These are phyloP conservation scores for Albophoma yamanashiensis DNA, from an alignment of 2,329 filamentous ascomycete species.

Conservation along the genomic window DNA sequence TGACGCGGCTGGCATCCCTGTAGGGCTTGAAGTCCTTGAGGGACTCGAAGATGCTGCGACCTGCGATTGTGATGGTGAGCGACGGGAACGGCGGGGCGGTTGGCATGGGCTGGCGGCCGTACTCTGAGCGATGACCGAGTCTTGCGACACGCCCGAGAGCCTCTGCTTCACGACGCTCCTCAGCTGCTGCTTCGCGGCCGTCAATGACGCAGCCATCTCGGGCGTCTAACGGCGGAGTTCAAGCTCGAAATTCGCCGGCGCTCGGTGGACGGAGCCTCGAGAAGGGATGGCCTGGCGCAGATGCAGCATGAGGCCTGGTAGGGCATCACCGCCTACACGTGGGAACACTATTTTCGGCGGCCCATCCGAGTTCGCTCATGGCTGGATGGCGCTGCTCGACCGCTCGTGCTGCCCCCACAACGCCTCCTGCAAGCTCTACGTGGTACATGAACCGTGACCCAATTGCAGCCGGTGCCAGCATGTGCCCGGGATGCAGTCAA, in stretches of 20 bases:
- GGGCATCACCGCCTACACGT: neutral
- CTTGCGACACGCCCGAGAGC: constrained; percentile 49
- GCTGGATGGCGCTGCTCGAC: neutral
- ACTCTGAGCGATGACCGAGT: constrained; percentile 62
- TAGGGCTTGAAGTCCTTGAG: constrained; percentile 65
- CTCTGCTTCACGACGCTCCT: constrained; percentile 58
- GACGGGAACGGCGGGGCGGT: neutral
- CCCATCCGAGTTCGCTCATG: neutral
- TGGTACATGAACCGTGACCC: neutral
- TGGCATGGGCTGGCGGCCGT: constrained; percentile 18
- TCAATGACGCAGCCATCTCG: constrained; percentile 42
- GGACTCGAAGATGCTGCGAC: constrained; percentile 50
- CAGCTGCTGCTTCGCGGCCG: constrained; percentile 65
- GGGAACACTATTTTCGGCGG: neutral
- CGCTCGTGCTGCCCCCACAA: neutral
- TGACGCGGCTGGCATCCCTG: constrained; percentile 61
- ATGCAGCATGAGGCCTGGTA: neutral
- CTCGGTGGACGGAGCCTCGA: neutral
- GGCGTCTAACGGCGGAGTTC: neutral
- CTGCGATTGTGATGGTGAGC: constrained; percentile 30
- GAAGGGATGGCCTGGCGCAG: neutral
- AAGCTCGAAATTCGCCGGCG: neutral
- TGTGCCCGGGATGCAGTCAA: neutral
- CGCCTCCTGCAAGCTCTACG: neutral
- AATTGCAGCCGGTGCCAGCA: neutral